phyloP scores from a whole-genome alignment of 352 stramenopile species.

The Elongisporangium anandrum region DNA sequence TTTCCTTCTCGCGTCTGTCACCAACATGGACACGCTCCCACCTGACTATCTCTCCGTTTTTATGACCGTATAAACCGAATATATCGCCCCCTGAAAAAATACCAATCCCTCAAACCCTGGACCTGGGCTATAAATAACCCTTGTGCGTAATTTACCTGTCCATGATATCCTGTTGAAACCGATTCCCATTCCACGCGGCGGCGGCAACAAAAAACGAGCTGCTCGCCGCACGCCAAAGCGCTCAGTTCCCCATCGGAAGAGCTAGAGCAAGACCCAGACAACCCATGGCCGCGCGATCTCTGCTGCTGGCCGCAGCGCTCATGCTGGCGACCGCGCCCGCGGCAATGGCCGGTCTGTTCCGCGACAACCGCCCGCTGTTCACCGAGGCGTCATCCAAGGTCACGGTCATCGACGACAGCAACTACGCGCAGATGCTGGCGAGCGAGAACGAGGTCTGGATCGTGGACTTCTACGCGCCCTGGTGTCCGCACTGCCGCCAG shows the following conservation, averaged over 20 bases:
- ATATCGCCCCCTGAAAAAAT: not conserved
- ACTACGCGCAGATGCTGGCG: conserved; percentile 44
- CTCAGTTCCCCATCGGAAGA: not conserved
- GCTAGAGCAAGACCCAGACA: not conserved
- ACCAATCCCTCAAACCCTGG: not conserved
- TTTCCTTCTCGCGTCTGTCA: not conserved
- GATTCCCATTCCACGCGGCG: not conserved
- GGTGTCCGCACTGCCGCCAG: conserved; percentile 77
- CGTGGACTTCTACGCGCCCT: conserved; percentile 84
- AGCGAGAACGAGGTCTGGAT: conserved; percentile 59
- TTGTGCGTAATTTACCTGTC: not conserved
- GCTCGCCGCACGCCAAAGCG: not conserved
- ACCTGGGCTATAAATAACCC: too few species aligned
- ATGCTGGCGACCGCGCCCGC: not conserved
- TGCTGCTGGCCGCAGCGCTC: conserved; percentile 3
- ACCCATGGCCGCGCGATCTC: not conserved
- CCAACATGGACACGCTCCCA: not conserved
- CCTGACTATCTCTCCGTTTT: not conserved
- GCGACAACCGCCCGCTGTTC: conserved; percentile 60
- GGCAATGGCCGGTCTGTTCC: conserved; percentile 15
- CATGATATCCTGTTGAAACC: not conserved
- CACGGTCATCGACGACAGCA: conserved; percentile 24
- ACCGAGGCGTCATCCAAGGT: conserved; percentile 59
- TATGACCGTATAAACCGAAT: not conserved
- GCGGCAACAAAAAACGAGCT: not conserved